Evolutionary conservation across 176 grass and related monocot genomes (phyloP), one percentile per base, ranked within the genome.

Genomic region (Hordeum marinum): DNA sequence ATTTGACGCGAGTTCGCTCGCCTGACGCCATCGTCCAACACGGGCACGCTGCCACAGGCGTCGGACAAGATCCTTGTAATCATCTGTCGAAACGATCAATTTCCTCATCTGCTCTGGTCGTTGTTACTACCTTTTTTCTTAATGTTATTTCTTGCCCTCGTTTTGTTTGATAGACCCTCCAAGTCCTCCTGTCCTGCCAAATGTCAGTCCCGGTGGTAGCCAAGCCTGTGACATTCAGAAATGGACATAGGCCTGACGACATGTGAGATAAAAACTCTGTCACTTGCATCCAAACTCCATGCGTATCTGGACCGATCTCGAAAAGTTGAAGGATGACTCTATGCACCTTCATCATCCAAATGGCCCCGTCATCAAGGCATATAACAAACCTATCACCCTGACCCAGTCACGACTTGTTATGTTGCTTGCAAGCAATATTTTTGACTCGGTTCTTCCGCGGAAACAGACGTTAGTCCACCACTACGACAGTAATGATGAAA

Each of bases 161-260:
- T 20, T 77, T 60, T 55, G 31, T 81, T 9, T 23, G 12, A 24
- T 20, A 67, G 35, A 66, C 55, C 65, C 55, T 1, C 1, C 9
- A 67, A 75, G 11, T 0, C 59, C 27, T 83, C 89, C 15, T 13
- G n/a, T 73, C 0, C 36, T 62, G 89, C 89, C 84, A 90, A 27
- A 80, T 87, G 89, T 15, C 75, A 5, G 5, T 5, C 9, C 13
- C n/a, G 6, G 29, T 41, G 3, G 75, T 32, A 15, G 21, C 36
- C 0, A 39, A 24, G 57, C 59, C 57, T 50, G 17, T 20, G 80
- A 80, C 84, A 78, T 36, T 58, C 59, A 68, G 58, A 75, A 66
- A 11, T 3, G 1, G 84, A 67, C 84, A 39, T 0, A 3, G 10
- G 39, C 15, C 18, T 42, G 65, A 46, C 78, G 45, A 31, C 75